Evolutionary conservation across 352 stramenopile genomes (phyloP).

Genomic region (Globisporangium nagaii): DNA sequence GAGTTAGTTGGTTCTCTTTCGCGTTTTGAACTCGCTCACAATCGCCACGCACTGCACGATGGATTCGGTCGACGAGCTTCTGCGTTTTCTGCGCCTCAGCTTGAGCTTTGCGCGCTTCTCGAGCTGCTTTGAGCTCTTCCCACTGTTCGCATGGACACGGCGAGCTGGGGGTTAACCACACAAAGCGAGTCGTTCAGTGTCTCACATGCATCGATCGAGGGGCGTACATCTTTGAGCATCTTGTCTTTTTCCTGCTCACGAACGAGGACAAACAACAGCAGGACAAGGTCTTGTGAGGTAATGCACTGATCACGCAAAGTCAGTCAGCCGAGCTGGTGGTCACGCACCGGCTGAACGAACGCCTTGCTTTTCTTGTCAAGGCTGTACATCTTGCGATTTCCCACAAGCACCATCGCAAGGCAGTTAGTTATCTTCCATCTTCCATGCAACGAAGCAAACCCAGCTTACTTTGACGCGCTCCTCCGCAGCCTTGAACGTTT

Average conservation of each 20-base stretch:
- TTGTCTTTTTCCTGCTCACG: constrained; percentile 29
- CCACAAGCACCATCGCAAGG: no score
- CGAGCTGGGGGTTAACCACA: no score
- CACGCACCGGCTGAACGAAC: constrained; percentile 24
- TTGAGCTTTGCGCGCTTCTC: constrained; percentile 22
- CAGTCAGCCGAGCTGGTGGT: neutral
- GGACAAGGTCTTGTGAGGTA: no score
- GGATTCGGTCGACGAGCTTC: constrained; percentile 29
- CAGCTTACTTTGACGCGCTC: constrained; percentile 29
- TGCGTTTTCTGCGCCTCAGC: constrained; percentile 23
- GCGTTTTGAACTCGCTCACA: no score
- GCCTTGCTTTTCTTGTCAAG: constrained; percentile 24
- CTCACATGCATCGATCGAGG: no score
- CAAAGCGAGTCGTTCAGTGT: no score
- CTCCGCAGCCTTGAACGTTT: constrained; percentile 39
- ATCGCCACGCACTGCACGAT: constrained; percentile 19
- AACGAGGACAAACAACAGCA: neutral
- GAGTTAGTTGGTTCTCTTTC: neutral
- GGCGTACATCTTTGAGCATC: constrained; percentile 23
- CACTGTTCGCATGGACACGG: no score
- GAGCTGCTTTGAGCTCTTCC: constrained; percentile 32
- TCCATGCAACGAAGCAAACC: neutral
- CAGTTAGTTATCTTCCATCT: neutral
- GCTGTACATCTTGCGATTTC: constrained; percentile 19
- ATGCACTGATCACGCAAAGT: no score